phyloP scores from a whole-genome alignment of 257 asterid species.

The Penstemon davidsonii region DNA sequence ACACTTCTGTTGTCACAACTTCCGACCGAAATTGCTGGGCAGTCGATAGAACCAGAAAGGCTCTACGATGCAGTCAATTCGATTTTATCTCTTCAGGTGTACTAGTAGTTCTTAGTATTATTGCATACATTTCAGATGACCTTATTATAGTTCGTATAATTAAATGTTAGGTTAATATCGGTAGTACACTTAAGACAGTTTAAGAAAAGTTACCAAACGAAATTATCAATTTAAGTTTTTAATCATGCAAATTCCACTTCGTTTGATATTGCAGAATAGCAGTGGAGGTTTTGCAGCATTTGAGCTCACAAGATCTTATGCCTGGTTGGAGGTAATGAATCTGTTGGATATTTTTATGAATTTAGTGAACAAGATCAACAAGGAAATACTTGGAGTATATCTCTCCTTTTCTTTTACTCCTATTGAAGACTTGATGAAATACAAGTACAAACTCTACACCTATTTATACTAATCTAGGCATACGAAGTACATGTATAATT shows the following conservation, averaged over 20 bases:
- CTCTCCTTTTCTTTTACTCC: too few relatives aligned
- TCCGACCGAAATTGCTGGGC: conserved; percentile 48
- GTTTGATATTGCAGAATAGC: conserved; percentile 45
- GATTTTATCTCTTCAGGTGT: conserved; percentile 62
- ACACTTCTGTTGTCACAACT: conserved; percentile 51
- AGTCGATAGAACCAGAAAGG: conserved; percentile 39
- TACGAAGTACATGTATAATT: too few relatives aligned
- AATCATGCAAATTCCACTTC: neutral
- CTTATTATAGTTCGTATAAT: too few relatives aligned
- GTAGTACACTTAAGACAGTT: too few relatives aligned
- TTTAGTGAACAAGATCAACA: too few relatives aligned
- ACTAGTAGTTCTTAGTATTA: neutral
- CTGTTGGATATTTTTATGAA: too few relatives aligned
- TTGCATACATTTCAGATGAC: too few relatives aligned
- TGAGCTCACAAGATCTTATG: conserved; percentile 74
- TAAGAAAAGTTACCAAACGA: neutral
- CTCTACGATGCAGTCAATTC: conserved; percentile 57
- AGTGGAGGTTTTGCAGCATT: conserved; percentile 78
- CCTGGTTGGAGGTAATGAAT: conserved; percentile 67
- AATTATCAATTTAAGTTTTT: neutral
- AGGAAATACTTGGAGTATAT: too few relatives aligned
- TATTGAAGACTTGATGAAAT: too few relatives aligned
- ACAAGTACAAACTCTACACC: too few relatives aligned
- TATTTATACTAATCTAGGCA: too few relatives aligned
- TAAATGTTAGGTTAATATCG: too few relatives aligned